These are phyloP conservation scores for Chlorella vulgaris DNA, from an alignment of 139 green algal species.

Conservation along the genomic window DNA sequence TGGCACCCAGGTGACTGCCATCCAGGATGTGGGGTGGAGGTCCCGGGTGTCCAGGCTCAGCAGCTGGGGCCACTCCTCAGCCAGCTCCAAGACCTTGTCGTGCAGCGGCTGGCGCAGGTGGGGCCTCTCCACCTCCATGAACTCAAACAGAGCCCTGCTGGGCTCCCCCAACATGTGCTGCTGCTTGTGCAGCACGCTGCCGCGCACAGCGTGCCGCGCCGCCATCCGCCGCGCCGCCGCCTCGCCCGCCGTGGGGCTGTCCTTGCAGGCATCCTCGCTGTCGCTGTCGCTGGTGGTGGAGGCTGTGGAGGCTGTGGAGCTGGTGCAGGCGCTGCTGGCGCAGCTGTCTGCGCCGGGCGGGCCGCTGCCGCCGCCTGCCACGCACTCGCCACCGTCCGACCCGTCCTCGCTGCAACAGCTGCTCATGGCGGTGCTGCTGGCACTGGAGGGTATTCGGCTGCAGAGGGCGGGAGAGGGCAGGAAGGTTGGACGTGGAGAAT, in stretches of 20 bases:
- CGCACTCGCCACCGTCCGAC: not conserved
- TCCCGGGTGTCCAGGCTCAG: slow-evolving; percentile 27
- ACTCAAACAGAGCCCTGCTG: slow-evolving; percentile 41
- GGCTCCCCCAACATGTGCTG: slow-evolving; percentile 33
- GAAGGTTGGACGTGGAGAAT: too few species aligned
- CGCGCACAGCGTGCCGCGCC: not conserved
- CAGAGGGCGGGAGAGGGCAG: not conserved
- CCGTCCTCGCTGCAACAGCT: slow-evolving; percentile 27
- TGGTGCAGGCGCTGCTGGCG: slow-evolving; percentile 4
- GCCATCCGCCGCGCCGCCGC: not conserved
- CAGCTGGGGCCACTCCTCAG: slow-evolving; percentile 28
- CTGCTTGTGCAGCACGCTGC: slow-evolving; percentile 39
- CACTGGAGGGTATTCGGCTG: slow-evolving; percentile 32
- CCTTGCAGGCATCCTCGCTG: slow-evolving; percentile 24
- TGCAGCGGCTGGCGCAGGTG: slow-evolving; percentile 40
- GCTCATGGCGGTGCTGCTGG: slow-evolving; percentile 7
- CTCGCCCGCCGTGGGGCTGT: not conserved
- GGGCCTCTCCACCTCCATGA: slow-evolving; percentile 36
- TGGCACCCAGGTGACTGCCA: slow-evolving; percentile 48
- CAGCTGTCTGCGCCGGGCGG: not conserved
- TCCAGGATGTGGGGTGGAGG: slow-evolving; percentile 46
- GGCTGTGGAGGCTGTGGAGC: slow-evolving; percentile 26
- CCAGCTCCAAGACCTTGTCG: slow-evolving; percentile 31
- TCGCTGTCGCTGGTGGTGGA: slow-evolving; percentile 43
- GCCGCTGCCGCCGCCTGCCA: not conserved